Evolutionary conservation across 1,284 basidiomycete species (phyloP).

Genomic region (Ganoderma meredithae): DNA sequence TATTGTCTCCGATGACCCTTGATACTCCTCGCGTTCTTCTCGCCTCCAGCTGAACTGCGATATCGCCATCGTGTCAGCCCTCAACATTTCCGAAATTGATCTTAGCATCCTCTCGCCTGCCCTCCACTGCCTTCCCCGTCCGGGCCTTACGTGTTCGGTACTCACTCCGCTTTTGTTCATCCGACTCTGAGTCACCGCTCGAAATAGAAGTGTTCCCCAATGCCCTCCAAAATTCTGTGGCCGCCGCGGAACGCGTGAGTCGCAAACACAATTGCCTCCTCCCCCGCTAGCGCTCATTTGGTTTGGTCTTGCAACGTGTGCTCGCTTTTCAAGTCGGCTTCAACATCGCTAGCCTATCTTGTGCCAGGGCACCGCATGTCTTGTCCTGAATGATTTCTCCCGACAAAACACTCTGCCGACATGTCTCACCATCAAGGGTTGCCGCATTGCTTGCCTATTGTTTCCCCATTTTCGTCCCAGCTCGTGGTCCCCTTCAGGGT

Average conservation of each 20-base stretch:
- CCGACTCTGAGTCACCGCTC: slow-evolving; percentile 20
- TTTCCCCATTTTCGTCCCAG: slow-evolving; percentile 14
- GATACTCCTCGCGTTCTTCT: slow-evolving; percentile 17
- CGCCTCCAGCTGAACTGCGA: slow-evolving; percentile 8
- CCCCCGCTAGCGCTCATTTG: slow-evolving; percentile 20
- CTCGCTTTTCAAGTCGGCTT: slow-evolving; percentile 26
- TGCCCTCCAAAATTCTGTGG: slow-evolving; percentile 20
- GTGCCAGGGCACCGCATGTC: slow-evolving; percentile 16
- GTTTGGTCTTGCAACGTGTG: slow-evolving; percentile 27
- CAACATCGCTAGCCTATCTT: slow-evolving; percentile 20
- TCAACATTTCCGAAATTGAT: slow-evolving; percentile 23
- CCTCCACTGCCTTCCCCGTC: slow-evolving; percentile 20
- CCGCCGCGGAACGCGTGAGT: slow-evolving; percentile 15
- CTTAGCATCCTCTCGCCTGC: slow-evolving; percentile 13
- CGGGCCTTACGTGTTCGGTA: slow-evolving; percentile 33
- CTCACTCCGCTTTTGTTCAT: slow-evolving; percentile 25
- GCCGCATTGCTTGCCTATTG: slow-evolving; percentile 21
- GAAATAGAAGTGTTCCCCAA: slow-evolving; percentile 15
- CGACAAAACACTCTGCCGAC: slow-evolving; percentile 15
- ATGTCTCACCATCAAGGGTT: slow-evolving; percentile 29
- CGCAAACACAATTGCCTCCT: slow-evolving; percentile 26
- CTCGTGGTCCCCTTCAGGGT: slow-evolving; percentile 27
- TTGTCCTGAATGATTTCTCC: slow-evolving; percentile 10
- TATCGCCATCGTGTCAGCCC: slow-evolving; percentile 24
- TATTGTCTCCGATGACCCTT: slow-evolving; percentile 26